phyloP scores from a whole-genome alignment of 1,284 basidiomycete genomes.

The Trichosporon sp. region DNA sequence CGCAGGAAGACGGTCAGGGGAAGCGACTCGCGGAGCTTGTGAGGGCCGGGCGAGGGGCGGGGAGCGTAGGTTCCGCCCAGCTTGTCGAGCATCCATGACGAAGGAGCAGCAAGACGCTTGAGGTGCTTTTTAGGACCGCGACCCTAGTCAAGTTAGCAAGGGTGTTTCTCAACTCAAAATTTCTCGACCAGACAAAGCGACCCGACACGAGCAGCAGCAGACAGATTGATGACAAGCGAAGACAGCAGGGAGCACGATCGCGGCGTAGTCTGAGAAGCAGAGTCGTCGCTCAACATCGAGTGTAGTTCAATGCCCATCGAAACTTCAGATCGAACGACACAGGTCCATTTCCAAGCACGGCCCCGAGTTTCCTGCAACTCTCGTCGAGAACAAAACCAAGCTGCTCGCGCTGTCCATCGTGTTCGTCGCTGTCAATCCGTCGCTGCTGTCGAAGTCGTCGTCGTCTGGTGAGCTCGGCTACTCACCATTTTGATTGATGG shows the following conservation, averaged over 20 bases:
- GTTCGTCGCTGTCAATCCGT: neutral
- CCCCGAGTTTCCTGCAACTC: neutral
- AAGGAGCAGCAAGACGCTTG: slow-evolving; percentile 95
- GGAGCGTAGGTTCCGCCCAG: slow-evolving; percentile 96
- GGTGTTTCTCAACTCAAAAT: neutral
- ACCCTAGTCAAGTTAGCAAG: slow-evolving; percentile 54
- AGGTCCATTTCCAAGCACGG: neutral
- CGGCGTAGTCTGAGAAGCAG: neutral
- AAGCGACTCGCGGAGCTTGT: slow-evolving; percentile 97
- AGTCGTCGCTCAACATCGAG: no score
- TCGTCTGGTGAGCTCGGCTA: slow-evolving; percentile 5
- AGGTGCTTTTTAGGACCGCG: slow-evolving; percentile 99
- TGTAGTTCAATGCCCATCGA: no score
- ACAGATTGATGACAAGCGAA: neutral
- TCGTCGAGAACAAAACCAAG: neutral
- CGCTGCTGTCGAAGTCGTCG: slow-evolving; percentile 4
- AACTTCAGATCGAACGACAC: no score
- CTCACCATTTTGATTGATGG: slow-evolving; percentile 23
- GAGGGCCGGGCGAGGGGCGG: slow-evolving; percentile 93
- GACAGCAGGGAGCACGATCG: neutral
- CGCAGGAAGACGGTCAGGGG: slow-evolving; percentile 92
- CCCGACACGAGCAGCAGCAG: neutral
- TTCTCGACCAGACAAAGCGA: neutral
- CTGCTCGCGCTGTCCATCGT: neutral
- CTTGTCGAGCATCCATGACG: slow-evolving; percentile 99